Conservation (phyloP, 805 yeast genomes). For the Candida caryicola region DNA sequence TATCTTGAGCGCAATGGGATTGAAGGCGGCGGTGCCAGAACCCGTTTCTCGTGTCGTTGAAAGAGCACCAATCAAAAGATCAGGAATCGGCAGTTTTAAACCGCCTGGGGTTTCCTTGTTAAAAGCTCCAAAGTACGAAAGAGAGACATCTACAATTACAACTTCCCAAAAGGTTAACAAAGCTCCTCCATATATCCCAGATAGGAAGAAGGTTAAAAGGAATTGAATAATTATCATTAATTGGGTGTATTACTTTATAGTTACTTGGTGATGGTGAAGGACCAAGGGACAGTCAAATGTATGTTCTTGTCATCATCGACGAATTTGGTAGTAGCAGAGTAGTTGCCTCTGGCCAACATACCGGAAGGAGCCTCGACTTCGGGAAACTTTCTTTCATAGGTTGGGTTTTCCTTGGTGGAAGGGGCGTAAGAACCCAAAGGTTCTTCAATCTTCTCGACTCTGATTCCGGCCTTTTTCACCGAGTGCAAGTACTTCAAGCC, state of each 20-base stretch:
- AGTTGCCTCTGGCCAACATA: conserved; percentile 80
- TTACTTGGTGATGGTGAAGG: conserved; percentile 71
- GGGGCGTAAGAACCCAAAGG: conserved; percentile 92
- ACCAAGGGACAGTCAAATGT: conserved; percentile 80
- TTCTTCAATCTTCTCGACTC: conserved; percentile 82
- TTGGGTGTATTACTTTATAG: conserved; percentile 10
- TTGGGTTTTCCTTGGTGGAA: conserved; percentile 75
- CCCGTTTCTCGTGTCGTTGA: too few relatives aligned
- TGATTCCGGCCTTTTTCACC: conserved; percentile 82
- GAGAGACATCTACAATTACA: neutral
- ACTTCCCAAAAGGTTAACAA: conserved; percentile 5
- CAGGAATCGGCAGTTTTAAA: too few relatives aligned
- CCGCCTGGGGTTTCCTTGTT: too few relatives aligned
- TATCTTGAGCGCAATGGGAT: neutral
- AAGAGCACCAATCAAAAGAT: too few relatives aligned
- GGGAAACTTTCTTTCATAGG: conserved; percentile 54
- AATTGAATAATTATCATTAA: neutral
- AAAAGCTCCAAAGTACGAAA: too few relatives aligned
- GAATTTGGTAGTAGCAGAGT: conserved; percentile 77
- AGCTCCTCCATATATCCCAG: conserved; percentile 37
- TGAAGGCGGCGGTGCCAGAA: neutral
- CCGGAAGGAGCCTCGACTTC: conserved; percentile 90
- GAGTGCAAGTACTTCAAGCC: conserved; percentile 84
- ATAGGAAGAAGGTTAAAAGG: conserved; percentile 15
- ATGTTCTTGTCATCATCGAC: conserved; percentile 79